Evolutionary conservation across 257 asterid species (phyloP), one percentile per base, ranked within the genome.

Genomic region (Scutellaria baicalensis): DNA sequence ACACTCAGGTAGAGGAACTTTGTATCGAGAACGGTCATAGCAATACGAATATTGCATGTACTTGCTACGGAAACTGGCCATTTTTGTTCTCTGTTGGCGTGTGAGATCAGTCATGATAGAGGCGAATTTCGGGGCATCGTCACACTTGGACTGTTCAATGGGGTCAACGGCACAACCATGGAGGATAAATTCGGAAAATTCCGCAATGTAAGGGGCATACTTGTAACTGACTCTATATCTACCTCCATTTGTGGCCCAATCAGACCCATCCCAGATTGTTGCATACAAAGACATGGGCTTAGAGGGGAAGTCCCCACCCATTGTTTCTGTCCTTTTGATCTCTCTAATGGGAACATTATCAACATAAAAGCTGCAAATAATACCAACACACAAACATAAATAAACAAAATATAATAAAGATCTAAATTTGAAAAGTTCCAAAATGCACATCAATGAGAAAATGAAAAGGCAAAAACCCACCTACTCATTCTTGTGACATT

Each of bases 181-280:
- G 77, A 91, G 96, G 75, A 91, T 70, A 11, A 91, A 78, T 21
- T 91, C 74, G 1, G 97, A 85, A 64, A 87, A 89, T 63, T 87
- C 73, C 0, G 97, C 87, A 0, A 82, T 61, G 84, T 79, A 91
- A 44, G 96, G 97, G 68, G 95, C 91, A 11, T 84, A 89, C 76
- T 85, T 87, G 88, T 91, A 91, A 78, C 73, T 89, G 18, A 84
- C 86, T 66, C 69, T 77, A 80, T 87, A 87, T 51, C 77, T 85
- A 36, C 96, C 97, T 52, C 97, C 97, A 71, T 81, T 79, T 6
- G 97, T 89, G 65, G 97, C 97, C 97, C 97, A 91, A 35, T 57
- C 74, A 0, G 97, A 91, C 6, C 93, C 97, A 73, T 91, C 97
- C 97, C 97, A 91, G 79, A 91, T 89, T 16, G 97, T 91, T 7